phyloP scores from a whole-genome alignment of 1,139 yeast genomes.

The Hansenula sp. region DNA sequence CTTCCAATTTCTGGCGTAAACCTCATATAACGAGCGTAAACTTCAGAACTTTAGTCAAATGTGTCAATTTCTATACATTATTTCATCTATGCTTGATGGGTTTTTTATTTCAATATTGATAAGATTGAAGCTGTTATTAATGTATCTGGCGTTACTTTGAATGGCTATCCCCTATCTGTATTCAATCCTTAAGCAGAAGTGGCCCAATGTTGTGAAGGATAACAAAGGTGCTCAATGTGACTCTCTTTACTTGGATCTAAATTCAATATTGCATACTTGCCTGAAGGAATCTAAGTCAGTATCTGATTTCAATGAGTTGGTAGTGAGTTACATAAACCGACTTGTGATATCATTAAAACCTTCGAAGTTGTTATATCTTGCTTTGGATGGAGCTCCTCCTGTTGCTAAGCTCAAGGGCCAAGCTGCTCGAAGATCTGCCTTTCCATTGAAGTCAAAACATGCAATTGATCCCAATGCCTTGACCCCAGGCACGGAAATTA shows the following conservation, averaged over 20 bases:
- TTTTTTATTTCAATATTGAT: too few species aligned
- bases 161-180: constrained; percentile 83
- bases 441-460: constrained; percentile 36
- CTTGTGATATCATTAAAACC: constrained; percentile 69
- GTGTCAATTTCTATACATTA: background rate
- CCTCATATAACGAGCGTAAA: background rate
- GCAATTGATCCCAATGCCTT: constrained; percentile 83
- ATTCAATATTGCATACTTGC: constrained; percentile 78
- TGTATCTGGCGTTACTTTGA: background rate
- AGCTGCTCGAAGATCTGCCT: constrained; percentile 61
- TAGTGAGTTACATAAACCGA: constrained; percentile 74
- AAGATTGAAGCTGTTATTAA: too few species aligned
- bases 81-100: too few species aligned
- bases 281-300: constrained; percentile 63
- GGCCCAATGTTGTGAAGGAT: constrained; percentile 76
- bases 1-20: too few species aligned
- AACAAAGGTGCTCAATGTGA: constrained; percentile 73
- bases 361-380: constrained; percentile 69
- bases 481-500: constrained; percentile 88
- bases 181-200: constrained; percentile 79
- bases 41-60: too few species aligned
- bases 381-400: constrained; percentile 93
- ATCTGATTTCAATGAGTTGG: constrained; percentile 61
- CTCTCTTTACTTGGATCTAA: constrained; percentile 81
- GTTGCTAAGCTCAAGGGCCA: constrained; percentile 92